phyloP scores from a whole-genome alignment of 1,284 basidiomycete genomes.

The Xerocomus amazonicus region DNA sequence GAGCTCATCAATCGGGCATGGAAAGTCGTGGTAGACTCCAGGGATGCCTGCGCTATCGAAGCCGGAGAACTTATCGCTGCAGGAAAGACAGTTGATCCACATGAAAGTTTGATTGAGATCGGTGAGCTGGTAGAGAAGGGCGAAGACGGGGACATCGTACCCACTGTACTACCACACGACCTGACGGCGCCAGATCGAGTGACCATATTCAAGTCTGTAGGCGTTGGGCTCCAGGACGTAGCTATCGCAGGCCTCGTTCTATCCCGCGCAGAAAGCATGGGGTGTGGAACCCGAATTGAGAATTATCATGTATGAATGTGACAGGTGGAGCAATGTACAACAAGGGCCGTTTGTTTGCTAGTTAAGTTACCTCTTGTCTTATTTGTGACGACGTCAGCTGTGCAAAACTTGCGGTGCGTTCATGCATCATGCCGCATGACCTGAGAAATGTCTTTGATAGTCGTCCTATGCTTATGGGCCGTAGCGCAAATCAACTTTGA shows the following conservation, averaged over 20 bases:
- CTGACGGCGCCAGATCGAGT: conserved; percentile 39
- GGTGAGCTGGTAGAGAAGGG: conserved; percentile 50
- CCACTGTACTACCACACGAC: conserved; percentile 29
- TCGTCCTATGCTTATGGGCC: too few species aligned
- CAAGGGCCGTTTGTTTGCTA: too few species aligned
- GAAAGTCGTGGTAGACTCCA: conserved; percentile 68
- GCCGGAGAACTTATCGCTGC: conserved; percentile 75
- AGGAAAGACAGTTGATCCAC: conserved; percentile 38
- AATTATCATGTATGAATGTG: conserved; percentile 34
- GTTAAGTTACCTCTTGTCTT: too few species aligned
- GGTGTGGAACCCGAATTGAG: conserved; percentile 38
- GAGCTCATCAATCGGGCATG: conserved; percentile 52
- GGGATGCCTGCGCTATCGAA: conserved; percentile 63
- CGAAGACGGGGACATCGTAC: conserved; percentile 16
- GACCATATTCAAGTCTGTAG: conserved; percentile 78
- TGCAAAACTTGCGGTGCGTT: too few species aligned
- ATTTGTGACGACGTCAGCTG: too few species aligned
- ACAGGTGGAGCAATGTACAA: too few species aligned
- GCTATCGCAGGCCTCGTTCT: conserved; percentile 55
- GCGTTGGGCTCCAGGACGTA: conserved; percentile 73
- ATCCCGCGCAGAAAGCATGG: conserved; percentile 37
- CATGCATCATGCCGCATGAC: too few species aligned
- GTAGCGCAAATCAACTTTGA: too few species aligned
- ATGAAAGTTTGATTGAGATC: conserved; percentile 50
- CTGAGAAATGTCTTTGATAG: too few species aligned